A percentile compares a stretch with the other conserved stretches of the same genome.
phyloP scores from a whole-genome alignment of 768 basidiomycete species.

The Phaeolepiota aurea region DNA sequence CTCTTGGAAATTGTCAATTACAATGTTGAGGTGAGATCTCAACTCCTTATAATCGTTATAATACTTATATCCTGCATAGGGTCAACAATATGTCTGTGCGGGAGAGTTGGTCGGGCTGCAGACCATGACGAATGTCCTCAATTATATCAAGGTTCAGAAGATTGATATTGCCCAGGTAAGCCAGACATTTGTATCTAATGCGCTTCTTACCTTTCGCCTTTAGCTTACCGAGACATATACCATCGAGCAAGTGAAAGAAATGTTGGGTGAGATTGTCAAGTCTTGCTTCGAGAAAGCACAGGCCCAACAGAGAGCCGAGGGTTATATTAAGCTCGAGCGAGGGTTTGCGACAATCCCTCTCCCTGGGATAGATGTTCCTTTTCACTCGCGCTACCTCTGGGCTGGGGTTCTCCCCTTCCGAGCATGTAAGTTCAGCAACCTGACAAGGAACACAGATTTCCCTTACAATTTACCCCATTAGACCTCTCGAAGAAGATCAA shows the following conservation, averaged over 20 bases:
- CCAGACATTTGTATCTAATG: neutral
- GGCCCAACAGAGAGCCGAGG: constrained; percentile 73
- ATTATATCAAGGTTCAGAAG: constrained; percentile 95
- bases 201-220: constrained; percentile 6
- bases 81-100: constrained; percentile 99
- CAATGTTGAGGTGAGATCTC: constrained; percentile 66
- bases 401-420: constrained; percentile 97
- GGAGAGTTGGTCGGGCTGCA: constrained; percentile 92
- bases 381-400: constrained; percentile 99
- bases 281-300: constrained; percentile 69
- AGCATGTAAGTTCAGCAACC: constrained; percentile 81
- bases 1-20: constrained; percentile 98
- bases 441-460: too few species aligned
- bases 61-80: constrained; percentile 34
- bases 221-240: constrained; percentile 84
- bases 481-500: constrained; percentile 99
- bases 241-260: constrained; percentile 92
- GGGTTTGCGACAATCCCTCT: constrained; percentile 94
- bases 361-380: constrained; percentile 97
- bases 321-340: constrained; percentile 90
- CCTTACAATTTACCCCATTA: too few species aligned
- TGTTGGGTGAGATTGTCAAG: constrained; percentile 87
- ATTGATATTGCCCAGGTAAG: constrained; percentile 83
- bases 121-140: constrained; percentile 91
- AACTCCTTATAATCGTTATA: constrained; percentile 2